These are phyloP conservation scores for Oryza rufipogon DNA, from an alignment of 176 grass and related monocot species.

Conservation along the genomic window DNA sequence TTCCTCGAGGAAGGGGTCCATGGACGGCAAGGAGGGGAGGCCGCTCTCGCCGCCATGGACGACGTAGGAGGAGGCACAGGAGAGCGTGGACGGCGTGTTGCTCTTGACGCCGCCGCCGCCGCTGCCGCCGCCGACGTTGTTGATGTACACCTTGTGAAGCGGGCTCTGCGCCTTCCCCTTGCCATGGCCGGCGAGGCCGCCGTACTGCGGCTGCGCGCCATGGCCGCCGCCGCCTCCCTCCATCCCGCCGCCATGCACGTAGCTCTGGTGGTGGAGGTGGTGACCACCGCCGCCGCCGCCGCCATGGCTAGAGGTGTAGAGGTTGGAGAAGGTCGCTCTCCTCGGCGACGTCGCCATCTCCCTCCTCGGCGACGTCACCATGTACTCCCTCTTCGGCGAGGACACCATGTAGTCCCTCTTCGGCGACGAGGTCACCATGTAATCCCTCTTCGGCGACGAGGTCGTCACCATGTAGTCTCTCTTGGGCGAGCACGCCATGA, in stretches of 20 bases:
- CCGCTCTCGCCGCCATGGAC: conserved; percentile 35
- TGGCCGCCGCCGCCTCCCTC: neutral
- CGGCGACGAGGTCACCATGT: conserved; percentile 54
- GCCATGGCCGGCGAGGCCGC: conserved; percentile 1
- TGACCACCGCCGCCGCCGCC: no score
- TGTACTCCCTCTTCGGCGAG: conserved; percentile 60
- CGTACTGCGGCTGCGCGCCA: conserved; percentile 22
- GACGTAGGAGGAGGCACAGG: conserved; percentile 46
- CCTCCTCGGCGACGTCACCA: conserved; percentile 55
- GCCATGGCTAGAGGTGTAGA: conserved; percentile 5
- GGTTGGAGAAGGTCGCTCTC: conserved; percentile 45
- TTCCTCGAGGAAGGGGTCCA: conserved; percentile 56
- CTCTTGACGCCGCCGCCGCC: conserved; percentile 1
- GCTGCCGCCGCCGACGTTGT: neutral
- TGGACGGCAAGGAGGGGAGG: conserved; percentile 40
- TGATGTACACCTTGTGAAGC: conserved; percentile 57
- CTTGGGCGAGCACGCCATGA: conserved; percentile 57
- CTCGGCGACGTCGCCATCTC: conserved; percentile 58
- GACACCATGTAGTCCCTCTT: conserved; percentile 55
- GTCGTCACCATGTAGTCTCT: conserved; percentile 58
- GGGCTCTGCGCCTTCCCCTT: conserved; percentile 61
- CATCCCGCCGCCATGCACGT: conserved; percentile 41
- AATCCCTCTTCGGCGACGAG: conserved; percentile 56
- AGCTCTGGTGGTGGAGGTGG: conserved; percentile 35
- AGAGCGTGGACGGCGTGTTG: conserved; percentile 45